Conservation (phyloP, 768 basidiomycete genomes). For the Trametes maxima region DNA sequence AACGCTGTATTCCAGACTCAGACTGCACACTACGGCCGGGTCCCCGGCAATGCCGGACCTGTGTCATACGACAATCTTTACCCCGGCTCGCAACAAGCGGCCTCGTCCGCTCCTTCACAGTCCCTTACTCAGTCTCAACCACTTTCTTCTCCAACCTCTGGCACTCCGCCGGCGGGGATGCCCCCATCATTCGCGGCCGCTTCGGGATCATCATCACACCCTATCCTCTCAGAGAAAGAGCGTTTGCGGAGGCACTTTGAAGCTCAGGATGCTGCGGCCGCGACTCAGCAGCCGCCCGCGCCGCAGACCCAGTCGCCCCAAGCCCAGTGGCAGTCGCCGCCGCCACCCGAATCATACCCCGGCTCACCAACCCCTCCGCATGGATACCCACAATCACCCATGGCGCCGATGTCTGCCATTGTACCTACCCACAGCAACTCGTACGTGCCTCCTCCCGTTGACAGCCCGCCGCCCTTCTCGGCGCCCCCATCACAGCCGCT, state of each 20-base stretch:
- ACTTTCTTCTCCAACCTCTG: constrained; percentile 33
- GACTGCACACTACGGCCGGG: constrained; percentile 23
- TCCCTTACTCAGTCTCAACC: constrained; percentile 22
- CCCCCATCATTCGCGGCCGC: constrained; percentile 57
- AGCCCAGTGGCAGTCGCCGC: constrained; percentile 14
- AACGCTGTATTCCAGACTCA: constrained; percentile 68
- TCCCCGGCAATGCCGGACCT: constrained; percentile 36
- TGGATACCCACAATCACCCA: constrained; percentile 8
- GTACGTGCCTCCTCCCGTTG: background rate
- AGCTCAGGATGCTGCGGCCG: constrained; percentile 58
- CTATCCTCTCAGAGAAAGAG: constrained; percentile 66
- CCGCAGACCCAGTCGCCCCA: constrained; percentile 18
- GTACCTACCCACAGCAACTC: constrained; percentile 10
- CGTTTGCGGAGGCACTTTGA: constrained; percentile 63
- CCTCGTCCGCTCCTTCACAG: constrained; percentile 16
- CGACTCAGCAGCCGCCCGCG: constrained; percentile 1
- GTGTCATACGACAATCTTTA: constrained; percentile 67
- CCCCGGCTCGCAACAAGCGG: constrained; percentile 36
- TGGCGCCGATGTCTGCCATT: background rate
- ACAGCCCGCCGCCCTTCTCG: constrained; percentile 16
- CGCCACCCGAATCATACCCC: constrained; percentile 22
- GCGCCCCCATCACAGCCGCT: constrained; percentile 16
- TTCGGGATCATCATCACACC: constrained; percentile 38
- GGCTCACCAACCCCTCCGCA: constrained; percentile 28
- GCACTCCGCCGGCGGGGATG: constrained; percentile 37